Evolutionary conservation across 2,329 filamentous ascomycete genomes (phyloP), one percentile per base, ranked within the genome.

Genomic region (Meredithiella fracta): DNA sequence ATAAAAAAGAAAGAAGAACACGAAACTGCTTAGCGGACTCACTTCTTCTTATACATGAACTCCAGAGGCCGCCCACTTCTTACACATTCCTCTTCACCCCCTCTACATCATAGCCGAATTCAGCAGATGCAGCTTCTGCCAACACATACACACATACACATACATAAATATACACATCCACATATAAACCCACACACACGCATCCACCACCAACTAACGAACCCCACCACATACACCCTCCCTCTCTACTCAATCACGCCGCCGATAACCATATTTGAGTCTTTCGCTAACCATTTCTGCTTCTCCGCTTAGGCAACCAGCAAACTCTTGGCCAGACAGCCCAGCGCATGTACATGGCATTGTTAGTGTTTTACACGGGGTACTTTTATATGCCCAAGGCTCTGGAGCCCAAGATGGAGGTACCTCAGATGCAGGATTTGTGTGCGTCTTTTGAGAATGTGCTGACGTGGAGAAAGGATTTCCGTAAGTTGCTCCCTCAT

Each of bases 291-390:
- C 20, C 29, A 20, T 7, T 44, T 25, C 22, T 31, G 15, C 37
- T 29, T 17, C n/a, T 26, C 22, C 9, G 31, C 37, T 20, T 26
- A 56, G 47, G 25, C 11, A 42, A 34, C 37, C 54, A n/a, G 6
- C 7, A 38, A 17, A 25, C 23, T 9, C 50, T 55, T 29, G 25
- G 38, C 20, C 38, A 56, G 9, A 51, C 53, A 31, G 54, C 58
- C 1, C 38, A 50, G 31, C 58, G 56, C 1, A 54, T 63, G 14
- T 59, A 62, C 25, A 55, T 59, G 15, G 61, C 61, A 3, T 53
- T 63, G 8, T 51, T 62, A n/a, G 59, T 60, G 23, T 63, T 62
- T 37, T 63, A 63, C 56, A 59, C 60, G 5, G 56, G 60, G 29
- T 50, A 60, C 38, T 63, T 62, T 51, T 55, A 62, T n/a, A 60